Evolutionary conservation across 2,329 filamentous ascomycete genomes (phyloP), one percentile per base, ranked within the genome.

Genomic region (Dactylonectria macrodidyma): DNA sequence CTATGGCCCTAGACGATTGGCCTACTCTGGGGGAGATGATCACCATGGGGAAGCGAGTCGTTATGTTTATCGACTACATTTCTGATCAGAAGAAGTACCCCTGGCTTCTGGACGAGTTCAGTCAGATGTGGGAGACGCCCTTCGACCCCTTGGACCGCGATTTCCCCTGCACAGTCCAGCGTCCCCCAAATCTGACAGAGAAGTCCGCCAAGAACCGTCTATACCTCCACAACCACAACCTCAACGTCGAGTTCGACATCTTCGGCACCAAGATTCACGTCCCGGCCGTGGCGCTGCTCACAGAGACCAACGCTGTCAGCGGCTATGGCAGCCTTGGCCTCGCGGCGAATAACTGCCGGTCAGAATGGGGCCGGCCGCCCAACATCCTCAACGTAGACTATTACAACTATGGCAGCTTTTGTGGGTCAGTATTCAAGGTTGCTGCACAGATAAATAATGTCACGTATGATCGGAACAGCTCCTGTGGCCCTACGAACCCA

Each of bases 201-300:
- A 81, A 86, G 2, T 87, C 88, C 0, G 88, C 89, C 1, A 83
- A 84, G 65, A 84, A 91, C 34, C 87, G 91, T 50, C 86, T 97
- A 81, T 97, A 95, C 78, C 87, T 97, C 77, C 88, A 92, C 76
- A 98, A 98, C 81, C 95, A 98, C 84, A 98, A 98, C 78, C 87
- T 97, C 66, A 97, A 97, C 79, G 87, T 92, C 66, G 87, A 95
- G 72, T 88, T 97, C 69, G 87, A 88, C 60, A 81, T 97, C 41
- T 88, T 91, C 2, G 89, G 89, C 34, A 78, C 87, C 16, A 83
- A 86, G 22, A 78, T 96, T 52, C 83, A 95, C 8, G 91, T 96
- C 12, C 94, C 94, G 0, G 92, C 93, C 65, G 89, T 90, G 0
- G 88, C 90, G 5, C 78, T 91, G 47, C 82, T 95, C 64, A 93